phyloP scores from a whole-genome alignment of 345 rosid species.

The Heritiera fomes region DNA sequence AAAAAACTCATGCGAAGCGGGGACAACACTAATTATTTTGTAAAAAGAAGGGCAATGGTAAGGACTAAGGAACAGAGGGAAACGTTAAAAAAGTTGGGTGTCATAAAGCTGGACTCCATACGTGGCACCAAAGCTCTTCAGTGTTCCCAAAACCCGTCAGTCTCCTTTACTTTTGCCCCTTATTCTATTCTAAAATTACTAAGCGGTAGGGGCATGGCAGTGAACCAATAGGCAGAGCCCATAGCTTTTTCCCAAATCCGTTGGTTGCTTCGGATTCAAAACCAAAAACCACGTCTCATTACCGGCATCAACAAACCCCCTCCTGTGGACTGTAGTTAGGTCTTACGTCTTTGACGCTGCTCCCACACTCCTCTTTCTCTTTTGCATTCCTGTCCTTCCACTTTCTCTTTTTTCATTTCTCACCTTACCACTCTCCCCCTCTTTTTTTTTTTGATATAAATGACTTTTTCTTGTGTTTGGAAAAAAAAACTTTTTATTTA shows the following conservation, averaged over 20 bases:
- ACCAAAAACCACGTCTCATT: neutral
- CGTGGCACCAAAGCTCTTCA: neutral
- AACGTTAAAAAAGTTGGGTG: neutral
- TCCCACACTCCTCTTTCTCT: neutral
- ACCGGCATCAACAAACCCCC: constrained; percentile 13
- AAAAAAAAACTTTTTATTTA: too few species aligned
- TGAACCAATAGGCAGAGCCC: constrained; percentile 19
- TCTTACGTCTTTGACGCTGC: neutral
- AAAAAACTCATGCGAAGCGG: too few species aligned
- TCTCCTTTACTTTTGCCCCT: neutral
- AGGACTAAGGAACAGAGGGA: too few species aligned
- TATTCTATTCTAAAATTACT: neutral
- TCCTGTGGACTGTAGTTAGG: constrained; percentile 1
- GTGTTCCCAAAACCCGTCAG: neutral
- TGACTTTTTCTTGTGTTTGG: too few species aligned
- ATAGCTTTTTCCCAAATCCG: constrained; percentile 39
- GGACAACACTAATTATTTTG: too few species aligned
- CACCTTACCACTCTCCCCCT: neutral
- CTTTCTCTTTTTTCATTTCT: neutral
- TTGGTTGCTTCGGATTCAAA: constrained; percentile 6
- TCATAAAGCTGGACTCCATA: constrained; percentile 15
- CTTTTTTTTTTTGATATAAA: too few species aligned
- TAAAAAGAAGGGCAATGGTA: too few species aligned
- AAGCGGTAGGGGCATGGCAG: neutral
- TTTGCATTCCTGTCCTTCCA: constrained; percentile 6